Base-by-base conservation (phyloP, 1,284 basidiomycete species). In the Apiotrichum sp. region DNA sequence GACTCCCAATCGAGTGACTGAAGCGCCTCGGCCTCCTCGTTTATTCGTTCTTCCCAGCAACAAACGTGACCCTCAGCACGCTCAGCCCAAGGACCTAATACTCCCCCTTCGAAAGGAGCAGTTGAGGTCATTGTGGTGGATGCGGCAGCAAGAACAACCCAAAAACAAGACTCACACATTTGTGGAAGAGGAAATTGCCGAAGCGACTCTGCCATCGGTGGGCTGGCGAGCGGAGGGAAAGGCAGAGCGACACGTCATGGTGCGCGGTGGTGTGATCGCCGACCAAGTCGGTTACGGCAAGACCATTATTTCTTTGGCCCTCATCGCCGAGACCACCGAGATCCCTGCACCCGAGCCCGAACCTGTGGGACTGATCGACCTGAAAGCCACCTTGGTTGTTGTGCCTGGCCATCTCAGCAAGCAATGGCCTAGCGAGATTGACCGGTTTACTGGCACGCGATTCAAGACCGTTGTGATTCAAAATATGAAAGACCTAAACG, bases 251-350 rank as follows among this genome's bases (percentile, higher is more conserved):
- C 82, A 85, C 0, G 82, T 90, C 52, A 80, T 78, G 59, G 78
- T 96, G 31, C 82, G 88, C 48, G 93, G 93, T 13, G 93, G 93
- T 33, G 93, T 97, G 52, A 83, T 97, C 47, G 93, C 93, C 7
- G 93, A 97, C 68, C 87, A 95, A 72, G 93, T 97, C 62, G 93
- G 93, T 50, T 97, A 97, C 70, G 93, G 93, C 36, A 97, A 97
- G 78, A 97, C 93, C 0, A 92, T 92, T 32, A 96, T 97, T 64
- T 92, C 91, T 0, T 81, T 97, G 22, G 93, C 87, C 9, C 80
- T 97, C 53, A 87, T 95, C 61, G 55, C 78, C 76, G 52, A 80
- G 40, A 82, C 87, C 35, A 79, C 80, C 55, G 78, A 80, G 52
- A 82, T 85, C 57, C 22, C n/a, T 34, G 70, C 77, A 2, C 78